Percentiles rank a stretch among this genome's conserved stretches.
Conservation (phyloP, 768 basidiomycete genomes). For the Fibroporia radiculosa region DNA sequence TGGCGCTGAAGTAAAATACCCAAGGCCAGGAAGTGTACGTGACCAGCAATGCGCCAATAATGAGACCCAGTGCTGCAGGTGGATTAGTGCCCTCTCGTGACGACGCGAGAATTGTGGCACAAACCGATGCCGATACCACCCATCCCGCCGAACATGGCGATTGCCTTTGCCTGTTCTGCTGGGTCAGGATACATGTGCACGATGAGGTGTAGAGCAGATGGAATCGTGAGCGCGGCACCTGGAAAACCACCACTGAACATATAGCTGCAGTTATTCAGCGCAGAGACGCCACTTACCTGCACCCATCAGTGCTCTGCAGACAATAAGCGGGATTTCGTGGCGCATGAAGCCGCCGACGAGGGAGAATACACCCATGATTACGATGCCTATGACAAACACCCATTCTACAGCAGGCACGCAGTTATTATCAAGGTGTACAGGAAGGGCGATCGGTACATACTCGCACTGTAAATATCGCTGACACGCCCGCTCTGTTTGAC, state of each 20-base stretch:
- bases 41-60: constrained; percentile 27
- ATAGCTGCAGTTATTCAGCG: background rate
- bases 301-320: constrained; percentile 19
- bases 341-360: constrained; percentile 18
- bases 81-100: background rate
- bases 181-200: constrained; percentile 36
- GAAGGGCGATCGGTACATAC: constrained; percentile 7
- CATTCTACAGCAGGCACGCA: constrained; percentile 7
- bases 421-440: background rate
- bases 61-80: constrained; percentile 18
- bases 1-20: constrained; percentile 35
- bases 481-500: constrained; percentile 17
- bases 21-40: constrained; percentile 27
- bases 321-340: constrained; percentile 16
- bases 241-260: background rate
- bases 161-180: constrained; percentile 29
- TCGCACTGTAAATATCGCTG: constrained; percentile 19
- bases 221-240: constrained; percentile 33
- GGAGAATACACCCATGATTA: constrained; percentile 13
- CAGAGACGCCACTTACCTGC: constrained; percentile 6
- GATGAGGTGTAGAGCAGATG: constrained; percentile 31
- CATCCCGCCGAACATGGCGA: constrained; percentile 31
- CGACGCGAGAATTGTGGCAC: background rate
- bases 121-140: constrained; percentile 34
- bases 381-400: constrained; percentile 14